Conservation (phyloP, 495 filamentous ascomycete species). For the Neurospora cerealis region DNA sequence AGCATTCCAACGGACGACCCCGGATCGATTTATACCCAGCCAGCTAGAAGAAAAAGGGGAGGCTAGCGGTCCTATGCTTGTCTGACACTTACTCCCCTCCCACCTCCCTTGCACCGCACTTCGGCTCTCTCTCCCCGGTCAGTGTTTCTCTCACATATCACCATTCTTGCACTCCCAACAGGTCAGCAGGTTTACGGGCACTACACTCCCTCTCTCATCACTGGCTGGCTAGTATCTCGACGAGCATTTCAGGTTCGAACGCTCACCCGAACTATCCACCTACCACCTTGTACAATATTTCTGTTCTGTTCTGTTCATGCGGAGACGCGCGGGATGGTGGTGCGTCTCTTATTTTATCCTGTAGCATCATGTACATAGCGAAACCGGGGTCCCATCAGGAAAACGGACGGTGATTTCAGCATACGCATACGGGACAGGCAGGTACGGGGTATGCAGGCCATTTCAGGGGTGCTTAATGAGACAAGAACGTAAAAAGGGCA, state of each 20-base stretch:
- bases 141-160: not conserved
- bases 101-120: not conserved
- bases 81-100: not conserved
- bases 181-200: not conserved
- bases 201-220: not conserved
- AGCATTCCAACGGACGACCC: not conserved
- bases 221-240: not conserved
- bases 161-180: not conserved
- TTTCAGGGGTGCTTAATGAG: not conserved
- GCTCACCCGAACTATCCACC: not conserved
- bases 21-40: not conserved
- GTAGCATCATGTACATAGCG: not conserved
- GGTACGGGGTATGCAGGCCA: not conserved
- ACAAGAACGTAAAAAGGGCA: not conserved
- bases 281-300: not conserved
- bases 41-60: not conserved
- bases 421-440: not conserved
- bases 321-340: not conserved
- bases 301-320: not conserved
- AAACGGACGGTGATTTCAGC: not conserved
- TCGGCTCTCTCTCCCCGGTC: not conserved
- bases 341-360: not conserved
- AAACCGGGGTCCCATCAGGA: not conserved
- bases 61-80: not conserved
- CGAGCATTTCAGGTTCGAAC: not conserved